Evolutionary conservation across 1,284 basidiomycete species (phyloP).

Genomic region (Sphagnurus paluster): DNA sequence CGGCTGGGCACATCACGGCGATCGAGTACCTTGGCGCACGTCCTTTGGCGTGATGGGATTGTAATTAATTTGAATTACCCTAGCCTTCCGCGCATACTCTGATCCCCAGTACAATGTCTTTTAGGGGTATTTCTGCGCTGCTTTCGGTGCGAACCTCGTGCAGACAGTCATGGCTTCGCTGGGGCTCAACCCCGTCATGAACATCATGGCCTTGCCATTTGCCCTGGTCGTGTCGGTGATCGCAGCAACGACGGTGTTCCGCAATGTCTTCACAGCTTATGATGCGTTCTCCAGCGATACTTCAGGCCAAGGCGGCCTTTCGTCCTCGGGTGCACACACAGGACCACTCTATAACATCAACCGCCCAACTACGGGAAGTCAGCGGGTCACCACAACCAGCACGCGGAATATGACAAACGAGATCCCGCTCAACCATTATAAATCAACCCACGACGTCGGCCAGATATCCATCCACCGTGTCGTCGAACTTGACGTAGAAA

Average conservation of each 20-base stretch:
- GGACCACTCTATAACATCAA: slow-evolving; percentile 5
- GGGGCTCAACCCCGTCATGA: slow-evolving; percentile 34
- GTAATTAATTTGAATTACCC: slow-evolving; percentile 22
- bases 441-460: slow-evolving; percentile 14
- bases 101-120: background rate
- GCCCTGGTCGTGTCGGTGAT: slow-evolving; percentile 35
- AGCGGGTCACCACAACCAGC: slow-evolving; percentile 13
- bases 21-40: slow-evolving; percentile 24
- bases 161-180: slow-evolving; percentile 31
- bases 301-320: slow-evolving; percentile 1
- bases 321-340: background rate
- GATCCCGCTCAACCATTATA: slow-evolving; percentile 26
- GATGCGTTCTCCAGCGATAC: slow-evolving; percentile 24
- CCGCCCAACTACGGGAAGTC: background rate
- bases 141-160: slow-evolving; percentile 31
- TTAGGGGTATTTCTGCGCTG: slow-evolving; percentile 31
- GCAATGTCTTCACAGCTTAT: slow-evolving; percentile 32
- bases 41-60: slow-evolving; percentile 32
- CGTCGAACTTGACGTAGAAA: slow-evolving; percentile 21
- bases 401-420: slow-evolving; percentile 17
- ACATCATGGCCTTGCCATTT: slow-evolving; percentile 32
- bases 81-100: background rate
- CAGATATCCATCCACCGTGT: slow-evolving; percentile 24
- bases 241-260: slow-evolving; percentile 33
- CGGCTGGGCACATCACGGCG: slow-evolving; percentile 21